phyloP scores from a whole-genome alignment of 768 basidiomycete species.

The Paxillus ammoniavirescens region DNA sequence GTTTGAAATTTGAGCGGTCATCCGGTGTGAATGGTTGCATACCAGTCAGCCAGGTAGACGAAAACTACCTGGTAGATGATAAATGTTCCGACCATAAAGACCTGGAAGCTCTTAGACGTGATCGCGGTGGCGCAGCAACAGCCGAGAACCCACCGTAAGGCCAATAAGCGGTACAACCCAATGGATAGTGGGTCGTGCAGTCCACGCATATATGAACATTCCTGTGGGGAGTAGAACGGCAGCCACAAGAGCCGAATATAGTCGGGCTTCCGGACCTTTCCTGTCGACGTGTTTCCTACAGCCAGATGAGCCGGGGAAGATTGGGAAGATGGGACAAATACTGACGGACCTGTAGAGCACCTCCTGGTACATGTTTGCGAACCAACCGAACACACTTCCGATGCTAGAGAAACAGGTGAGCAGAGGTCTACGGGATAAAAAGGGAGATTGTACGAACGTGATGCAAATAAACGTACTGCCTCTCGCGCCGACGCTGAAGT shows the following conservation, averaged over 20 bases:
- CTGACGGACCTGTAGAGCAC: constrained; percentile 44
- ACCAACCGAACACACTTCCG: constrained; percentile 51
- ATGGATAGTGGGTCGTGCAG: constrained; percentile 48
- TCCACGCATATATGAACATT: constrained; percentile 78
- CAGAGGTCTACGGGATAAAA: not conserved
- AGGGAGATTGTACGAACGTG: constrained; percentile 36
- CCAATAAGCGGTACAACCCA: constrained; percentile 52
- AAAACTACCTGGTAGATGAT: constrained; percentile 60
- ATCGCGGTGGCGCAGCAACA: not conserved
- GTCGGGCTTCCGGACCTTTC: constrained; percentile 55
- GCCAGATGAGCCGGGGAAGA: constrained; percentile 4
- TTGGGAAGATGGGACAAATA: not conserved
- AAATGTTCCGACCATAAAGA: constrained; percentile 51
- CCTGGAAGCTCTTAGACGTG: constrained; percentile 21
- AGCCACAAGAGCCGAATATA: constrained; percentile 56
- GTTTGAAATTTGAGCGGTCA: not conserved
- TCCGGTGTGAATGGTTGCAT: constrained; percentile 9
- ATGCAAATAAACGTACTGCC: constrained; percentile 62
- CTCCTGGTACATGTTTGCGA: constrained; percentile 48
- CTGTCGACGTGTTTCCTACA: constrained; percentile 26
- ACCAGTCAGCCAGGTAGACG: constrained; percentile 66
- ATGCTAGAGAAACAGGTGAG: constrained; percentile 37
- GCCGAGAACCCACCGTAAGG: constrained; percentile 18
- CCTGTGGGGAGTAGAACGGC: constrained; percentile 52
- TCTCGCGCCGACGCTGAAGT: constrained; percentile 56